These are phyloP conservation scores for Plantago lanceolata DNA, from an alignment of 305 asterid species.

Conservation along the genomic window DNA sequence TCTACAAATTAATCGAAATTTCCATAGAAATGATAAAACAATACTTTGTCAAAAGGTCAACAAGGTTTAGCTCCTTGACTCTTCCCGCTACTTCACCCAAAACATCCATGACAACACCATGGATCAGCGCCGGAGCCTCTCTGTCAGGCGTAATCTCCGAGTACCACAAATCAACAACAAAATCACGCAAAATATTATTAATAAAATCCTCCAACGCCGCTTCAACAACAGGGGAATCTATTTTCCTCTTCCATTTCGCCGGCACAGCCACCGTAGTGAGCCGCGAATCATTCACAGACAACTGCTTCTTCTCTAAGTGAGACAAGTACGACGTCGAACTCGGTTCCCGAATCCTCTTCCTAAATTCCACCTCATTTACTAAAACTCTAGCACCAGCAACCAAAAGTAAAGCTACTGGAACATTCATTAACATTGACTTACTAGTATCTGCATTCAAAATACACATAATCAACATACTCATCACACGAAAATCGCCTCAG, in stretches of 20 bases:
- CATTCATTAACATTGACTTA: conserved; percentile 91
- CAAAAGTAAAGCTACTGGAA: conserved; percentile 76
- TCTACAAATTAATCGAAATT: conserved; percentile 76
- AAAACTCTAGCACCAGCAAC: conserved; percentile 68
- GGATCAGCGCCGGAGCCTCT: conserved; percentile 82
- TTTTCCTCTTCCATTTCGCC: conserved; percentile 78
- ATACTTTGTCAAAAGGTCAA: conserved; percentile 85
- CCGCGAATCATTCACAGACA: conserved; percentile 78
- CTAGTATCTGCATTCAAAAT: conserved; percentile 73
- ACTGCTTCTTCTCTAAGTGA: conserved; percentile 84
- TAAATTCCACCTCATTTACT: conserved; percentile 75
- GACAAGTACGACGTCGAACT: conserved; percentile 57
- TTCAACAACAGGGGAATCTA: conserved; percentile 77
- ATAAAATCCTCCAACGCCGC: conserved; percentile 81
- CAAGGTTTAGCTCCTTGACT: conserved; percentile 79
- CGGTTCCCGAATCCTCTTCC: conserved; percentile 60
- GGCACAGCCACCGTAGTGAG: conserved; percentile 53
- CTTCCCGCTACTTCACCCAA: conserved; percentile 84
- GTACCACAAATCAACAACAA: conserved; percentile 87
- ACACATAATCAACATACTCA: conserved; percentile 45
- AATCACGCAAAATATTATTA: conserved; percentile 70
- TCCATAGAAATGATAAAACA: conserved; percentile 39
- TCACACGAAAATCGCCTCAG: conserved; percentile 30
- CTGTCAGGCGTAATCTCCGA: conserved; percentile 81
- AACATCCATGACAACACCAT: conserved; percentile 65